Conservation (phyloP, 2,329 filamentous ascomycete genomes). For the Lizonia empirigonia region DNA sequence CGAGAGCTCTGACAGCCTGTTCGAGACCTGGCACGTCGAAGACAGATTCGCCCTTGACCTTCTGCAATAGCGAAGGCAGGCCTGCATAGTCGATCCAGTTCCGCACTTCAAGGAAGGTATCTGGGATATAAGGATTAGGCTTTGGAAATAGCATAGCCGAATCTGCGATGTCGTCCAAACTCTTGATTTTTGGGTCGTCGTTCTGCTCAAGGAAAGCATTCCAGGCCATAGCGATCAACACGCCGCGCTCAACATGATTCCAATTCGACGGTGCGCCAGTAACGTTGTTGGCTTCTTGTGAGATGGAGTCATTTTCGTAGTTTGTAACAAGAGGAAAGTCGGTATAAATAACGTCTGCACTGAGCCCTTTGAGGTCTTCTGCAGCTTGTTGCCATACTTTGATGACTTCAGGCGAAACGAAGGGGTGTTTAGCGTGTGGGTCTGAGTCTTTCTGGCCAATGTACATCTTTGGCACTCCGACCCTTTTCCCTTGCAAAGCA, state of each 20-base stretch:
- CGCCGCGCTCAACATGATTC: conserved; percentile 55
- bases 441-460: conserved; percentile 50
- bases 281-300: conserved; percentile 50
- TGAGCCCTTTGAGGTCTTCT: conserved; percentile 48
- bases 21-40: conserved; percentile 52
- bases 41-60: conserved; percentile 43
- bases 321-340: conserved; percentile 56
- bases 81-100: conserved; percentile 50
- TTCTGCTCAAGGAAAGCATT: conserved; percentile 57
- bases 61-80: conserved; percentile 35
- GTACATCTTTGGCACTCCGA: conserved; percentile 60
- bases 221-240: conserved; percentile 60
- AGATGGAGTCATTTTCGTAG: conserved; percentile 51
- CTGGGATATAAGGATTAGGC: conserved; percentile 45
- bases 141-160: conserved; percentile 46
- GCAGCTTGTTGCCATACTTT: conserved; percentile 44
- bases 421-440: conserved; percentile 42
- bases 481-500: conserved; percentile 52
- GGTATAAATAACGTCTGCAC: conserved; percentile 52
- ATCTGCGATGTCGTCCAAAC: conserved; percentile 50
- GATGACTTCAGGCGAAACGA: conserved; percentile 48
- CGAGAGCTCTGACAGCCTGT: conserved; percentile 53
- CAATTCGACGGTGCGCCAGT: conserved; percentile 52
- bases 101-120: conserved; percentile 47
- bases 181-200: conserved; percentile 47